Evolutionary conservation across 106 monocot genomes (phyloP), one percentile per base, ranked within the genome.

Genomic region (Dendrobium huoshanense): DNA sequence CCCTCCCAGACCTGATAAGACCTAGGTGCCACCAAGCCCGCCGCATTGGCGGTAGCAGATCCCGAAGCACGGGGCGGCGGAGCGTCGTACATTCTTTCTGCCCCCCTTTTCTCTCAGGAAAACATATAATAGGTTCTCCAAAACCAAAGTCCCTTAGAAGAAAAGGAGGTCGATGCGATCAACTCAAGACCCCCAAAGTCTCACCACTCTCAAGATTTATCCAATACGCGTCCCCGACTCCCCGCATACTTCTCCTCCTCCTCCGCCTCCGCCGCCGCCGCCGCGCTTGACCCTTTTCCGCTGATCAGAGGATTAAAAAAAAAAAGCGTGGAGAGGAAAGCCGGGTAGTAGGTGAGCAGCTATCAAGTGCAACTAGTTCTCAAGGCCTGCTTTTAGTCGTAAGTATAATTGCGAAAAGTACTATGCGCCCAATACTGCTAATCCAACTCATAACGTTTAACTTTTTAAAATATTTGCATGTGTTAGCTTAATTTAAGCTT

Each of bases 1-100:
- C 92, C 92, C 75, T 86, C 86, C 92, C 92, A 92, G 75, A 84
- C 87, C 85, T 92, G 72, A 77, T 89, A 92, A 80, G 87, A 84
- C 85, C 87, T 89, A 65, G 85, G 89, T 67, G 73, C 80, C 68
- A 65, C 78, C 22, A 31, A 75, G 33, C 33, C 84, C n/a, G 29
- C 81, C 55, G 42, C 73, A 18, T 5, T 55, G 6, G 1, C 75
- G 27, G 55, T 25, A 27, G 33, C 59, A n/a, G 29, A 56, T 72
- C 77, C 85, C 80, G 80, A 10, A 4, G 49, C 77, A 77, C 67
- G 61, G n/a, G 77, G 77, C 33, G 75, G 80, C 73, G 82, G 82
- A 11, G 48, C 85, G 18, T 79, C 77, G 74, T 83, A 77, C 88
- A 89, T 89, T 70, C 55, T 41, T n/a, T 13, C 45, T 73, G 3